Evolutionary conservation across 352 stramenopile genomes (phyloP).

Genomic region (Globisporangium recalcitrans): DNA sequence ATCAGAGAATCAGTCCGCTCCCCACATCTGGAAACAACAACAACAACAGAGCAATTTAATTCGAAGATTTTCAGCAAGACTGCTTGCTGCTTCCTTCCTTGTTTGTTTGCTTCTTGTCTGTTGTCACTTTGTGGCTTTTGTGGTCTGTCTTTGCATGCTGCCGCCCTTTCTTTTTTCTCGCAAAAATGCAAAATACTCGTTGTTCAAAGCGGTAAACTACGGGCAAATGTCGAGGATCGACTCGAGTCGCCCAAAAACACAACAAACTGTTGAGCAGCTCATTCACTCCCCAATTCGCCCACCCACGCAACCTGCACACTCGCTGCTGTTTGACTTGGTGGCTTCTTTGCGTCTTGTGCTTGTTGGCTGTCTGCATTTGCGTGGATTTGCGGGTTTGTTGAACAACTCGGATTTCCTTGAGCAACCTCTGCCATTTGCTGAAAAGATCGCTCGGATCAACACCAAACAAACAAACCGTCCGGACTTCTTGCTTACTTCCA

Average conservation of each 20-base stretch:
- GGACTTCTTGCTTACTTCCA: slow-evolving; percentile 2
- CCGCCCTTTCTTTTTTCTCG: background rate
- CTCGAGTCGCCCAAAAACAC: background rate
- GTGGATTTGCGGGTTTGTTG: slow-evolving; percentile 11
- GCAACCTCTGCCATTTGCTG: slow-evolving; percentile 15
- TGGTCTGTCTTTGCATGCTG: background rate
- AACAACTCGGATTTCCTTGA: slow-evolving; percentile 15
- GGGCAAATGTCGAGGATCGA: slow-evolving; percentile 8
- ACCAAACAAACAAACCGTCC: background rate
- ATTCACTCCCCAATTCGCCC: slow-evolving; percentile 1
- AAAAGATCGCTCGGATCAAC: slow-evolving; percentile 16
- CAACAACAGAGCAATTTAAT: slow-evolving; percentile 11
- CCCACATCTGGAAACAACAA: background rate
- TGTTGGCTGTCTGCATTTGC: background rate
- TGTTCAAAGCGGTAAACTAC: slow-evolving; percentile 8
- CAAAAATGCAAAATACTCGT: slow-evolving; percentile 1
- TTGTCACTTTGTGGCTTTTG: background rate
- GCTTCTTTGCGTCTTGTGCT: background rate
- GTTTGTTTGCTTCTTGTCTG: slow-evolving; percentile 1
- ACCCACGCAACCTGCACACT: background rate
- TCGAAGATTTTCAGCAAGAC: slow-evolving; percentile 11
- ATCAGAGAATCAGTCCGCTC: too few relatives aligned
- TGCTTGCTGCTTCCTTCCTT: background rate
- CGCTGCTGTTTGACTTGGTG: background rate
- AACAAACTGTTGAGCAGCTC: background rate